Evolutionary conservation across 148 eudicot species (phyloP).

Genomic region (Persicaria tinctoria): DNA sequence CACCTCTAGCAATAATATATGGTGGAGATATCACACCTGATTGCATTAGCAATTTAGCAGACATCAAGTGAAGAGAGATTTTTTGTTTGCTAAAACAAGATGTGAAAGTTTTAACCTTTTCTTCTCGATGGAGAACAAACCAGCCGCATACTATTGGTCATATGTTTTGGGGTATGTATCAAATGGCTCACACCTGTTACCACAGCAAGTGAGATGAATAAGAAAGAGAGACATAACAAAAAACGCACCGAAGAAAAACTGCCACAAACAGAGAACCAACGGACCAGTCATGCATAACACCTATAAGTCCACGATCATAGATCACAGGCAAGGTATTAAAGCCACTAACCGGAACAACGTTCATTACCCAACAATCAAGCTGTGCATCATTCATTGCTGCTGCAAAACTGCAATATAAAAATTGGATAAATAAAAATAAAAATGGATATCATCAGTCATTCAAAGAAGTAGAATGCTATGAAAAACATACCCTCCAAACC

Average conservation of each 20-base stretch:
- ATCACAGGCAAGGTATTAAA: slow-evolving; percentile 61
- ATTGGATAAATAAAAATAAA: too few relatives aligned
- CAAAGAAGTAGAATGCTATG: not conserved
- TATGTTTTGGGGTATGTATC: slow-evolving; percentile 76
- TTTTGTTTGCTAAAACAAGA: too few relatives aligned
- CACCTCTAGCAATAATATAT: slow-evolving; percentile 79
- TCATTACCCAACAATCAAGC: slow-evolving; percentile 73
- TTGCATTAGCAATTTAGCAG: not conserved
- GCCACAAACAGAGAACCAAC: slow-evolving; percentile 1
- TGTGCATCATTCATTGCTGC: slow-evolving; percentile 46
- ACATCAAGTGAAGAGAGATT: not conserved
- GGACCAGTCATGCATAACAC: slow-evolving; percentile 88
- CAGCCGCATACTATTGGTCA: slow-evolving; percentile 53
- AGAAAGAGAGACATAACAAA: not conserved
- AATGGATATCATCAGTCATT: not conserved
- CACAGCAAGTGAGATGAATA: not conserved
- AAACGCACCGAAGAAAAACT: not conserved
- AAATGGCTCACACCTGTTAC: slow-evolving; percentile 67
- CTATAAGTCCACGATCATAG: slow-evolving; percentile 76
- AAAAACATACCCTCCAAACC: slow-evolving; percentile 60
- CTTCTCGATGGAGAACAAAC: slow-evolving; percentile 48
- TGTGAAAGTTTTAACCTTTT: slow-evolving; percentile 31
- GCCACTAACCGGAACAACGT: slow-evolving; percentile 70
- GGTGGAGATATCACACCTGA: slow-evolving; percentile 51
- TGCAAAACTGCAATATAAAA: slow-evolving; percentile 47